A percentile compares a stretch with the other conserved stretches of the same genome.
Evolutionary conservation across 345 rosid genomes (phyloP).

Genomic region (Psidium guajava): DNA sequence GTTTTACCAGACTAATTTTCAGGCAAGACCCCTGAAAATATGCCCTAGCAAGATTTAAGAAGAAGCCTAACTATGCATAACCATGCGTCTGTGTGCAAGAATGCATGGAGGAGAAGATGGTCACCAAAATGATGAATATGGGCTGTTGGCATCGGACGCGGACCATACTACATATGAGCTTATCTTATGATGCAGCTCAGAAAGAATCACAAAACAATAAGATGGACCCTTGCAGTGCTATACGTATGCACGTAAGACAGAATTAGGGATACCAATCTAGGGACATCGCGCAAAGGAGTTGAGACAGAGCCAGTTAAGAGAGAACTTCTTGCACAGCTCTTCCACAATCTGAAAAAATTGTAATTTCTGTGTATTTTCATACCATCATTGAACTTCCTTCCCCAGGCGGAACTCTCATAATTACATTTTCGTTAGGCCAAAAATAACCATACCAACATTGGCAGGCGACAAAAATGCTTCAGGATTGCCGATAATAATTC

Average conservation of each 20-base stretch:
- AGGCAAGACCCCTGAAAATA: neutral
- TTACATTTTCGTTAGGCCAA: neutral
- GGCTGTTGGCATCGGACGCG: neutral
- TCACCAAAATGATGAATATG: neutral
- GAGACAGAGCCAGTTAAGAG: neutral
- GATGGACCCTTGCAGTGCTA: neutral
- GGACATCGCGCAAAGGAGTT: neutral
- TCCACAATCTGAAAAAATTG: neutral
- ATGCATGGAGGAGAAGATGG: neutral
- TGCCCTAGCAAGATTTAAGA: neutral
- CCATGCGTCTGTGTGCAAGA: neutral
- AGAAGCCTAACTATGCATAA: neutral
- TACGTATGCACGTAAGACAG: fast-evolving
- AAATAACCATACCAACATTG: neutral
- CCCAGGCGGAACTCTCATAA: neutral
- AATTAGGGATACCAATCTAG: neutral
- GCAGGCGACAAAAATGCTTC: neutral
- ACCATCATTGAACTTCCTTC: neutral
- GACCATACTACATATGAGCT: neutral
- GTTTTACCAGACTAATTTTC: neutral
- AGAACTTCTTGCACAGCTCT: neutral
- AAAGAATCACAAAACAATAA: neutral
- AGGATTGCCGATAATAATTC: neutral
- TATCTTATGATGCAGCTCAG: neutral
- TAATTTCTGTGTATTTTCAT: neutral